These are phyloP conservation scores for Fusarium metavorans DNA, from an alignment of 2,329 filamentous ascomycete genomes.

Conservation along the genomic window DNA sequence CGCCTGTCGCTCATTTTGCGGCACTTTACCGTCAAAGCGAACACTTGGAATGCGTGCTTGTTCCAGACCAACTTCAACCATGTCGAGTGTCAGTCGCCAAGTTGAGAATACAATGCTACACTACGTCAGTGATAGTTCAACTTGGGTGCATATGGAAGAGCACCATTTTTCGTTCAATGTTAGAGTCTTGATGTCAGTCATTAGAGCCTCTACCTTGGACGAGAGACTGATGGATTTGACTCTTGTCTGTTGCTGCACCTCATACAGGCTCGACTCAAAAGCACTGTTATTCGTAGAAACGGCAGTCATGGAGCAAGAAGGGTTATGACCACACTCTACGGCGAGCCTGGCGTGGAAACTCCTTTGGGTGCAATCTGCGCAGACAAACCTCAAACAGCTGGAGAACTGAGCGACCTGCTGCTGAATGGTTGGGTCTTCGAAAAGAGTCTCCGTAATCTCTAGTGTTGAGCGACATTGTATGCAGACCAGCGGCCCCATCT, in stretches of 20 bases:
- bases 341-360: neutral
- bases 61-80: slow-evolving; percentile 56
- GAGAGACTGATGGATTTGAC: slow-evolving; percentile 31
- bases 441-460: slow-evolving; percentile 35
- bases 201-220: slow-evolving; percentile 51
- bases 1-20: slow-evolving; percentile 54
- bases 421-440: slow-evolving; percentile 20
- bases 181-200: slow-evolving; percentile 47
- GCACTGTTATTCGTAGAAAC: slow-evolving; percentile 40
- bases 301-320: slow-evolving; percentile 34
- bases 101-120: slow-evolving; percentile 65
- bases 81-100: slow-evolving; percentile 62
- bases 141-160: too few relatives aligned
- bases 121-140: too few relatives aligned
- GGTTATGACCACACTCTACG: slow-evolving; percentile 42
- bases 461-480: slow-evolving; percentile 42
- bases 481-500: slow-evolving; percentile 45
- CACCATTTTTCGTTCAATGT: slow-evolving; percentile 50
- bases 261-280: too few relatives aligned
- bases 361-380: slow-evolving; percentile 44
- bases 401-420: slow-evolving; percentile 42
- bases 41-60: slow-evolving; percentile 49
- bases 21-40: slow-evolving; percentile 62
- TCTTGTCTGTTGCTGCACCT: too few relatives aligned
- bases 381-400: slow-evolving; percentile 50